Evolutionary conservation across 768 basidiomycete species (phyloP).

Genomic region (Collybiopsis confluens): DNA sequence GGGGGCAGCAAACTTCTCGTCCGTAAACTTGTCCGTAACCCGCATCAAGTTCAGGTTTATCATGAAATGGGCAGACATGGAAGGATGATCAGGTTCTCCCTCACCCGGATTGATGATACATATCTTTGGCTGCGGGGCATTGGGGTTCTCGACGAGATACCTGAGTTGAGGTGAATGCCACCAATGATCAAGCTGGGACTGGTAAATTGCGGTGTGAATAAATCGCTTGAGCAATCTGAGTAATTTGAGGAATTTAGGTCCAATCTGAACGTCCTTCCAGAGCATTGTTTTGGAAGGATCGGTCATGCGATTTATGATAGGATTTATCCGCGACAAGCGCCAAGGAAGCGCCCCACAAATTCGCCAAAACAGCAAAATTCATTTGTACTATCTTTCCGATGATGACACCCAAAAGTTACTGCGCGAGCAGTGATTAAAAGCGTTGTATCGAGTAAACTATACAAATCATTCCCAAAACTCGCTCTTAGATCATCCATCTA

Average conservation of each 20-base stretch:
- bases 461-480: no score
- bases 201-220: background rate
- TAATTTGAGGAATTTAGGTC: background rate
- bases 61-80: background rate
- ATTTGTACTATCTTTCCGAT: no score
- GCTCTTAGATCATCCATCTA: background rate
- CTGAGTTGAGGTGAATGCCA: background rate
- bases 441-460: no score
- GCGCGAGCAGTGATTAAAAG: no score
- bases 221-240: background rate
- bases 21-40: background rate
- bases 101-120: background rate
- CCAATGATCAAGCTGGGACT: background rate
- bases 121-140: background rate
- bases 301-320: no score
- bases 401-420: no score
- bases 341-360: no score
- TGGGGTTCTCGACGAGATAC: background rate
- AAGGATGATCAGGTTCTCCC: background rate
- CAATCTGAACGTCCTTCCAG: background rate
- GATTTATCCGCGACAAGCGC: no score
- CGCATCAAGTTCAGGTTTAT: background rate
- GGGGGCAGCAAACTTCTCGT: background rate
- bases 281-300: background rate
- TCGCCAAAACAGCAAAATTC: no score